Base-by-base conservation (phyloP, 257 asterid species). In the Ligustrum vulgare region DNA sequence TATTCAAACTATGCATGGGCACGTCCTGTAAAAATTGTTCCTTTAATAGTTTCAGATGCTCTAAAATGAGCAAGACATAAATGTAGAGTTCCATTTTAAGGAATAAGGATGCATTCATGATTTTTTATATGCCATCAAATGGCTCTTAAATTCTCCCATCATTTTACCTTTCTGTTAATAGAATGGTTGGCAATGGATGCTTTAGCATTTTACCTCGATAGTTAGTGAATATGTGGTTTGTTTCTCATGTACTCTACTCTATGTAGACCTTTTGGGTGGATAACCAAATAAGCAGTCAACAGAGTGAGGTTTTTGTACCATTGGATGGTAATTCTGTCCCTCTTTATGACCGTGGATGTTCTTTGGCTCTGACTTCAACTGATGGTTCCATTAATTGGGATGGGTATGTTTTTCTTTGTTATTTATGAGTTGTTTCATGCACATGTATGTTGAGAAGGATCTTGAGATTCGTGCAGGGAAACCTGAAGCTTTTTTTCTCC, bases 241-340 rank as follows among this genome's bases (percentile, higher is more conserved):
- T 22, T 22, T 60, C 35, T 60, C 67, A 20, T 67, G 72, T 70
- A 16, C 47, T 78, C 51, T 77, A 71, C 79, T 65, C 77, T 78
- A 71, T 84, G 86, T 84, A 95, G 99, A 79, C 93, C 66, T 93
- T 86, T 87, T 89, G 99, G 98, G 83, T 90, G 89, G 98, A 93
- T 80, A 75, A 84, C 74, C 91, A 86, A 76, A 73, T 81, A 66
- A 79, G 73, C 71, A 70, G 41, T 72, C 82, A 75, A 73, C 69
- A 84, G 69, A 80, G 72, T 72, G 89, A 82, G 83, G 93, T 88
- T 73, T 79, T 80, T 64, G 74, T 81, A 75, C 87, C 88, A 75
- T 81, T 89, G 87, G 99, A 95, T 84, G 92, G 82, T 79, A 82
- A 80, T 69, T 86, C 86, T 36, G 90, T 91, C 74, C 99, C 99